phyloP scores from a whole-genome alignment of 768 basidiomycete species.

The Neoboletus magnificus region DNA sequence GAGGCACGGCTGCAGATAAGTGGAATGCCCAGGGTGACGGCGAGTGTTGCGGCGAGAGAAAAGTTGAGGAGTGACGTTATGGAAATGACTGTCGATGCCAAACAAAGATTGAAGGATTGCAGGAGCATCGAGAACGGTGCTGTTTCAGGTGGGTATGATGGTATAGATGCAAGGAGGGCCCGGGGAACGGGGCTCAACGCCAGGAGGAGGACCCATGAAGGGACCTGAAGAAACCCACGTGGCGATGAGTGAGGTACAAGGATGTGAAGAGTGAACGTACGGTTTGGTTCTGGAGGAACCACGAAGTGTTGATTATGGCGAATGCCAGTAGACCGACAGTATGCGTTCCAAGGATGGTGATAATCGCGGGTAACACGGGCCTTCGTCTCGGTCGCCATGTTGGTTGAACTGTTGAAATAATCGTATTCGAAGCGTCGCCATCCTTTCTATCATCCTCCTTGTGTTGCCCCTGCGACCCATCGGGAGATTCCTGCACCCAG shows the following conservation, averaged over 20 bases:
- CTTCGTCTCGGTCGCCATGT: slow-evolving; percentile 36
- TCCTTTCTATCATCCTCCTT: slow-evolving; percentile 13
- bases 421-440: background rate
- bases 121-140: slow-evolving; percentile 50
- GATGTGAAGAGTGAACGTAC: slow-evolving; percentile 33
- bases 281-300: slow-evolving; percentile 39
- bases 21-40: slow-evolving; percentile 62
- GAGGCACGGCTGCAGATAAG: slow-evolving; percentile 47
- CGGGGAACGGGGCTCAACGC: slow-evolving; percentile 33
- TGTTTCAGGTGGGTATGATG: slow-evolving; percentile 21
- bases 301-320: slow-evolving; percentile 40
- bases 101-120: slow-evolving; percentile 74
- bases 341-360: slow-evolving; percentile 58
- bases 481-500: slow-evolving; percentile 37
- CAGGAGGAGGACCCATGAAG: slow-evolving; percentile 31
- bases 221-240: slow-evolving; percentile 23
- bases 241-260: slow-evolving; percentile 8
- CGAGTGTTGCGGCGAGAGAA: slow-evolving; percentile 75
- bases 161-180: slow-evolving; percentile 29
- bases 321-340: slow-evolving; percentile 52
- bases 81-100: slow-evolving; percentile 83
- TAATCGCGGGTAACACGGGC: slow-evolving; percentile 51
- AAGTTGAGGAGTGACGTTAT: slow-evolving; percentile 89
- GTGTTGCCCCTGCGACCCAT: background rate
- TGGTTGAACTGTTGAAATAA: background rate